These are phyloP conservation scores for Nemania serpens DNA, from an alignment of 2,329 filamentous ascomycete species.

Conservation along the genomic window DNA sequence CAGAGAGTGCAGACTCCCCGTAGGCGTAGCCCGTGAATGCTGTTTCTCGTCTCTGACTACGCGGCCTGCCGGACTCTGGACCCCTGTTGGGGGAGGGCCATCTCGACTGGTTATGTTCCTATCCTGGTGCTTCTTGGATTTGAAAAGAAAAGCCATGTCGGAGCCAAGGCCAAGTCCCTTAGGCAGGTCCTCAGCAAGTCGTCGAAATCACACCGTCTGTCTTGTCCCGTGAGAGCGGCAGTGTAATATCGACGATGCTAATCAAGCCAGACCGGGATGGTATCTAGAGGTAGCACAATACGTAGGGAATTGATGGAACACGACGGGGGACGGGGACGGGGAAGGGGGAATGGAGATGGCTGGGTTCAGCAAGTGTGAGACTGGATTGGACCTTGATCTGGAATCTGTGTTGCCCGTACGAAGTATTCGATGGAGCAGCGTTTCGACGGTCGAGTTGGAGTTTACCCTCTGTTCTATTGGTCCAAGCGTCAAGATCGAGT, in stretches of 20 bases:
- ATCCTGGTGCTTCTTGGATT: constrained; percentile 77
- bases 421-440: background rate
- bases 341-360: constrained; percentile 34
- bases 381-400: constrained; percentile 32
- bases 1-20: constrained; percentile 77
- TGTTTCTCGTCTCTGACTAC: constrained; percentile 59
- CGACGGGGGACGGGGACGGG: constrained; percentile 6
- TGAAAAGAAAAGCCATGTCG: constrained; percentile 81
- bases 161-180: constrained; percentile 43
- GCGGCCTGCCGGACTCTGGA: constrained; percentile 55
- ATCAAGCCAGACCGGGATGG: background rate
- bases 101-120: constrained; percentile 62
- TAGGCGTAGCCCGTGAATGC: constrained; percentile 69
- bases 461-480: constrained; percentile 4
- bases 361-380: constrained; percentile 35
- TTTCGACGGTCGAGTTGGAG: constrained; percentile 9
- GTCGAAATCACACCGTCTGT: constrained; percentile 24
- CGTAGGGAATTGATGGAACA: constrained; percentile 12
- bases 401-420: constrained; percentile 20
- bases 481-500: constrained; percentile 1
- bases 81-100: constrained; percentile 54
- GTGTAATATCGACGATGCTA: background rate
- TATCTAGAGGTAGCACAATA: constrained; percentile 2
- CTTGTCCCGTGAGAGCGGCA: constrained; percentile 17
- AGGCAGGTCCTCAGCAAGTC: constrained; percentile 39